Evolutionary conservation across 2,329 filamentous ascomycete species (phyloP).

Genomic region (Torrubiellomyces zombiae): DNA sequence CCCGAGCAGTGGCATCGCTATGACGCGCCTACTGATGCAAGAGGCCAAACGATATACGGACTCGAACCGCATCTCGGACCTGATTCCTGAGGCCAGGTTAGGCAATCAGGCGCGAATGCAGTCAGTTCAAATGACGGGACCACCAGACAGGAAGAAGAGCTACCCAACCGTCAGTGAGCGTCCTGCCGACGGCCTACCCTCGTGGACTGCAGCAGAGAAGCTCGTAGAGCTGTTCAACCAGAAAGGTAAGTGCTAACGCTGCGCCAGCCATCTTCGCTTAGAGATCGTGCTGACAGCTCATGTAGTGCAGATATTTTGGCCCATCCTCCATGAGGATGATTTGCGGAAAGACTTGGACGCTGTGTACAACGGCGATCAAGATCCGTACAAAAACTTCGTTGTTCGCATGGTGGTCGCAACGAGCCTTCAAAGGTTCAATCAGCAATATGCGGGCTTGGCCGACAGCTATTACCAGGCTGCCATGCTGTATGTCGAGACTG

Average conservation of each 20-base stretch:
- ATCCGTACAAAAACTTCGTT: constrained; percentile 76
- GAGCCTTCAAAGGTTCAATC: constrained; percentile 80
- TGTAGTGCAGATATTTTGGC: constrained; percentile 73
- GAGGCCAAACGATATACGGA: constrained; percentile 88
- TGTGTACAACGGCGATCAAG: constrained; percentile 59
- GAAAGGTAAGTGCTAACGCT: constrained; percentile 41
- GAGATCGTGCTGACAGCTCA: constrained; percentile 5
- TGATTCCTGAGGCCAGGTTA: constrained; percentile 59
- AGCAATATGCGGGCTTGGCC: constrained; percentile 78
- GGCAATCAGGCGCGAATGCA: constrained; percentile 40
- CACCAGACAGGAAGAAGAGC: constrained; percentile 54
- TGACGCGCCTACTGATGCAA: constrained; percentile 90
- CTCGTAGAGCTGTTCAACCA: constrained; percentile 74
- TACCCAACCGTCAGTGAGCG: constrained; percentile 82
- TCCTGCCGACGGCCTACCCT: constrained; percentile 61
- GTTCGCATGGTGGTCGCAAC: constrained; percentile 87
- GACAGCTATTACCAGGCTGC: constrained; percentile 92
- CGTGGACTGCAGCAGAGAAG: constrained; percentile 54
- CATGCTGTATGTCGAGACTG: constrained; percentile 65
- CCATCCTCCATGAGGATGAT: constrained; percentile 68
- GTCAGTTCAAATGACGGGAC: constrained; percentile 36
- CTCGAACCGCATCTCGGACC: constrained; percentile 77
- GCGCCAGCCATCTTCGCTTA: neutral
- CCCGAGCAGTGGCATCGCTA: constrained; percentile 86
- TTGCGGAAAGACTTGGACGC: constrained; percentile 63